Evolutionary conservation across 2,329 filamentous ascomycete genomes (phyloP).

Genomic region (Sarocladium oryzae): DNA sequence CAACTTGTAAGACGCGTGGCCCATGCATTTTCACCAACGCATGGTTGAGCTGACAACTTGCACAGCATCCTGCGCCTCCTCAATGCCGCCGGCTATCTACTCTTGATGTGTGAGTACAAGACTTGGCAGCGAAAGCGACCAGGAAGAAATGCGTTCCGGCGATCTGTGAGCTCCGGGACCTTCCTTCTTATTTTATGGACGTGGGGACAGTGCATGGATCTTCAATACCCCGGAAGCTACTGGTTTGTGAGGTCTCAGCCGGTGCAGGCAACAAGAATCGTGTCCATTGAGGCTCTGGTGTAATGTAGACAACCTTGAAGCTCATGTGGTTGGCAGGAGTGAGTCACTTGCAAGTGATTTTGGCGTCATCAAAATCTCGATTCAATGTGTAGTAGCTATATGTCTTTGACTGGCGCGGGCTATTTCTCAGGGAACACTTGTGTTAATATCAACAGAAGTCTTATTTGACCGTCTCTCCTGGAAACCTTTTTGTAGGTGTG

Average conservation of each 20-base stretch:
- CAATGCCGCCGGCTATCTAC: conserved; percentile 31
- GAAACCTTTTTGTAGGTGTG: conserved; percentile 9
- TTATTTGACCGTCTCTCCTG: not conserved
- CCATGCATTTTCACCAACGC: no score
- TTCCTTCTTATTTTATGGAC: not conserved
- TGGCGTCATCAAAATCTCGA: no score
- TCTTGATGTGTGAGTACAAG: conserved; percentile 31
- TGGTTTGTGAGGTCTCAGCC: not conserved
- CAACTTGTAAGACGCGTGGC: conserved; percentile 32
- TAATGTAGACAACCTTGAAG: no score
- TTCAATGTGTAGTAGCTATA: no score
- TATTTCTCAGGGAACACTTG: no score
- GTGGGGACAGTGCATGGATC: conserved; percentile 4
- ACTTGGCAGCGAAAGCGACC: conserved; percentile 24
- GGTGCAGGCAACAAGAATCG: no score
- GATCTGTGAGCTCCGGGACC: not conserved
- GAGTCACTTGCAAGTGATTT: no score
- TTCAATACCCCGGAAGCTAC: not conserved
- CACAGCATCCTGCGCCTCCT: conserved; percentile 30
- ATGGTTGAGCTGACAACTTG: no score
- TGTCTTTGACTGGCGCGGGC: no score
- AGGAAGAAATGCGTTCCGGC: not conserved
- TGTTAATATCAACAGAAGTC: no score
- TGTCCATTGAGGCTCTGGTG: no score
- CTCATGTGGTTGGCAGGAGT: no score